Conservation (phyloP, 2,329 filamentous ascomycete genomes). For the Colletotrichum sp. region DNA sequence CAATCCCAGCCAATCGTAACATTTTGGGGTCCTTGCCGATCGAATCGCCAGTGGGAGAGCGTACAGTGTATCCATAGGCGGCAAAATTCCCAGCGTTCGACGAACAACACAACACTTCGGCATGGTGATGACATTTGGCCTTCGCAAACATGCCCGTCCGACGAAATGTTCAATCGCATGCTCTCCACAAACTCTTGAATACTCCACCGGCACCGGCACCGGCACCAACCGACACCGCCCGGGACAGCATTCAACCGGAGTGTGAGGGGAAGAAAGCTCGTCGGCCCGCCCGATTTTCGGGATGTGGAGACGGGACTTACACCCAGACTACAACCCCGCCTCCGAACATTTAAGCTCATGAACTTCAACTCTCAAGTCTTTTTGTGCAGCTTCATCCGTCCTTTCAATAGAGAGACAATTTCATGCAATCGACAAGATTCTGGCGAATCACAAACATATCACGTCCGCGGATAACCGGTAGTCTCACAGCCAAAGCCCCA, state of each 20-base stretch:
- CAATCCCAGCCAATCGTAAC: background rate
- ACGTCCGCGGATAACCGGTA: background rate
- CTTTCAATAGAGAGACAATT: background rate
- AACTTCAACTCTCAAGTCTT: background rate
- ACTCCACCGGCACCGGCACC: background rate
- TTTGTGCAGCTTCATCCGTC: background rate
- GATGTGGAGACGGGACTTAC: slow-evolving; percentile 16
- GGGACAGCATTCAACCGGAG: slow-evolving; percentile 20
- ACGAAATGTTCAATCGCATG: background rate
- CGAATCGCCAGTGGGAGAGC: background rate
- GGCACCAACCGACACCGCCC: background rate
- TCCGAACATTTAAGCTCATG: background rate
- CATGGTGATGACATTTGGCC: background rate
- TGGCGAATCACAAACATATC: background rate
- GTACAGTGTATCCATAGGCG: background rate
- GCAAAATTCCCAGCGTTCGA: background rate
- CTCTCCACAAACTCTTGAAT: background rate
- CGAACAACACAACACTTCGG: background rate
- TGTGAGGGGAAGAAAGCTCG: background rate
- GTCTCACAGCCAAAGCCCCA: background rate
- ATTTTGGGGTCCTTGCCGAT: background rate
- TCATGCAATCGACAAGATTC: background rate
- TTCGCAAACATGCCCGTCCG: background rate
- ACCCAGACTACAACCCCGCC: slow-evolving; percentile 9
- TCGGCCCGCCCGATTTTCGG: slow-evolving; percentile 19